Evolutionary conservation across 2,329 filamentous ascomycete genomes (phyloP), one percentile per base, ranked within the genome.

Genomic region (Corniculantispora saksenae): DNA sequence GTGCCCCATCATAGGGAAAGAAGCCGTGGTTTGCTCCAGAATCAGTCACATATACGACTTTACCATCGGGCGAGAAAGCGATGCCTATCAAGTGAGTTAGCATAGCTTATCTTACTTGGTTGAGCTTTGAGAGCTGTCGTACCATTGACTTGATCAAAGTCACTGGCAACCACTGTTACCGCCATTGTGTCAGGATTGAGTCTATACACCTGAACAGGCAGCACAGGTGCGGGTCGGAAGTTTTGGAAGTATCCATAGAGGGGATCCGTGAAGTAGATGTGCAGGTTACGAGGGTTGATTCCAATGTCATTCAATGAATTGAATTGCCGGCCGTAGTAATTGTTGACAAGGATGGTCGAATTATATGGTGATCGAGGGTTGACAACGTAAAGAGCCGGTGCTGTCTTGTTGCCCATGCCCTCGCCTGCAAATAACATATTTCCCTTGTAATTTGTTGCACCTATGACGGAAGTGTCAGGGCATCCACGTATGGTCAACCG

Each of bases 221-320:
- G 71, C 0, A 81, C 81, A 0, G 86, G 86, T 7, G 72, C 68
- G 0, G 83, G 83, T 0, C 86, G 80, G 69, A 89, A 88, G 27
- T 84, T 79, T 70, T 89, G 86, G 50, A 84, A 78, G 66, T 80
- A 84, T 3, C 85, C 87, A 68, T 89, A 89, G 9, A 82, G 79
- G 0, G 84, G 83, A 65, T 90, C 87, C 1, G 86, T 89, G 69
- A 90, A 89, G 77, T 87, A 90, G n/a, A 89, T 76, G 29, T 86
- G 81, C n/a, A 81, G 80, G 64, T 83, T 87, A 13, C 74, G 72
- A 35, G 85, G 80, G 68, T 88, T 81, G 63, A 86, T 71, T 1
- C 81, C 79, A 0, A 85, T 79, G 66, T 89, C 87, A 67, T 89
- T 89, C 13, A 88, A 74, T 0, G 85, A 88, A 71, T 82, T 86